Conservation (phyloP, 2,329 filamentous ascomycete genomes). For the Rutstroemia sp. region DNA sequence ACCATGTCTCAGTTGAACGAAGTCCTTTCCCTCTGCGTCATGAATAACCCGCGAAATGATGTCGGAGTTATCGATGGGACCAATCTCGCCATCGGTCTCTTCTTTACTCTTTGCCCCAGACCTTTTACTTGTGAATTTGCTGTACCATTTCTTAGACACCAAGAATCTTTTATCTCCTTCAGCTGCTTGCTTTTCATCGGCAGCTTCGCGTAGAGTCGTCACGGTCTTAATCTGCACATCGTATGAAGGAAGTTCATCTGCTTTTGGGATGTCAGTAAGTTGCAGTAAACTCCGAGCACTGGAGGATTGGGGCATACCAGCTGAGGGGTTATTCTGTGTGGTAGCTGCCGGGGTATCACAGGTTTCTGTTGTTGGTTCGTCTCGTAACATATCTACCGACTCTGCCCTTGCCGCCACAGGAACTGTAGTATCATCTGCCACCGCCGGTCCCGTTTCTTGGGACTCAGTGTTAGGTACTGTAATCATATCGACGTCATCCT, state of each 20-base stretch:
- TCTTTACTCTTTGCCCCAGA: constrained; percentile 53
- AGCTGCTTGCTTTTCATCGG: constrained; percentile 38
- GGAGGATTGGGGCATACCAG: not conserved
- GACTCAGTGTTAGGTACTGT: constrained; percentile 13
- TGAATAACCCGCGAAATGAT: constrained; percentile 58
- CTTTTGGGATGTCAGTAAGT: not conserved
- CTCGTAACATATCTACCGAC: constrained; percentile 22
- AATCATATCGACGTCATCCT: constrained; percentile 31
- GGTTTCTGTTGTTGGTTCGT: constrained; percentile 8
- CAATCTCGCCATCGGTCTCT: constrained; percentile 51
- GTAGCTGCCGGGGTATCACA: not conserved
- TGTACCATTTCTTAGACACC: constrained; percentile 74
- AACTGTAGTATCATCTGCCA: constrained; percentile 7
- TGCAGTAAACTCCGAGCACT: not conserved
- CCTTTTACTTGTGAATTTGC: constrained; percentile 60
- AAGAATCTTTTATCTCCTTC: constrained; percentile 72
- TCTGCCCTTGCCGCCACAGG: constrained; percentile 12
- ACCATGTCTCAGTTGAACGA: constrained; percentile 67
- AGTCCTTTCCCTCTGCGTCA: constrained; percentile 45
- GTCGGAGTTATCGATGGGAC: constrained; percentile 81
- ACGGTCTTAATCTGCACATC: constrained; percentile 73
- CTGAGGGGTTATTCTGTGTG: constrained; percentile 5
- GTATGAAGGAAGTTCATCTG: constrained; percentile 35
- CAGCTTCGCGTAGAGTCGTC: constrained; percentile 50
- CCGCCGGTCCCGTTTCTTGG: not conserved